phyloP scores from a whole-genome alignment of 2,329 filamentous ascomycete species.

The Exophiala viscosa region DNA sequence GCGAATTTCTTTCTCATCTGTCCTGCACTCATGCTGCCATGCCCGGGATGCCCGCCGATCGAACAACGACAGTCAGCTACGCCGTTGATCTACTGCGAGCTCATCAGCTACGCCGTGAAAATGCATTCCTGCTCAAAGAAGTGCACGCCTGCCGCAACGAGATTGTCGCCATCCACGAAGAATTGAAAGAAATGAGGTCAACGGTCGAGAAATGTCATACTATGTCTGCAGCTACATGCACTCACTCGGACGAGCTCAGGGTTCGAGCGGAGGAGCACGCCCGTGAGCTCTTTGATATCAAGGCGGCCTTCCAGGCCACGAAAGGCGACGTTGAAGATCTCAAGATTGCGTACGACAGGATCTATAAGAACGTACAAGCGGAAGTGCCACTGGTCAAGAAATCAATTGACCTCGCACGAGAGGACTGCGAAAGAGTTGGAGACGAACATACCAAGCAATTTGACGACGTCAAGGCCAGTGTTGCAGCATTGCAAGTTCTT shows the following conservation, averaged over 20 bases:
- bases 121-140: slow-evolving; percentile 21
- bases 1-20: neutral
- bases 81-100: slow-evolving; percentile 24
- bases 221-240: neutral
- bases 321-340: slow-evolving; percentile 3
- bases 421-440: neutral
- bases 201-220: neutral
- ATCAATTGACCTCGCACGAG: neutral
- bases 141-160: slow-evolving; percentile 14
- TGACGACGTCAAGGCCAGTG: neutral
- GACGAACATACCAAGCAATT: neutral
- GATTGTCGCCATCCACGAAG: slow-evolving; percentile 6
- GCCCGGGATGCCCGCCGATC: slow-evolving; percentile 5
- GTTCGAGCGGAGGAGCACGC: neutral
- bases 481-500: slow-evolving; percentile 1
- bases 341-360: neutral
- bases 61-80: slow-evolving; percentile 14
- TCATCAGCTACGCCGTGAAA: slow-evolving; percentile 27
- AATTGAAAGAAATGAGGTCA: slow-evolving; percentile 8
- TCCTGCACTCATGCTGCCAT: too few relatives aligned
- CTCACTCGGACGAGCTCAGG: neutral
- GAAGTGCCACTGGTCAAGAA: neutral
- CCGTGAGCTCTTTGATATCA: neutral
- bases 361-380: neutral
- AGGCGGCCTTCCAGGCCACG: neutral